These are phyloP conservation scores for Solanum bulbocastanum DNA, from an alignment of 257 asterid genomes.

Conservation along the genomic window DNA sequence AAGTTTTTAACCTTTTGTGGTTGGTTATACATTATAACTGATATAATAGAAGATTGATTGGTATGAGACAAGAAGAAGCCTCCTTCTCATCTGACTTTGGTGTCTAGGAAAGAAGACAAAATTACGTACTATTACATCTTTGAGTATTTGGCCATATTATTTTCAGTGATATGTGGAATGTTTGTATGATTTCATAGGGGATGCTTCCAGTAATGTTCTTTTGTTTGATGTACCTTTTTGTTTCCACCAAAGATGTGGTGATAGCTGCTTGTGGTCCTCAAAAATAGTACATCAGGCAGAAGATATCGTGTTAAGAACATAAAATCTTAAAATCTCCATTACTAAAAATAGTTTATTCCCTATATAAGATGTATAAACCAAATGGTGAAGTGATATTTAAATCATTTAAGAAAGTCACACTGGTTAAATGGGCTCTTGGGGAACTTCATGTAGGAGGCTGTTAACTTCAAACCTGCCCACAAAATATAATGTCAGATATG, in stretches of 20 bases:
- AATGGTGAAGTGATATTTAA: neutral
- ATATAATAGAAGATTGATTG: neutral
- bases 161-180: neutral
- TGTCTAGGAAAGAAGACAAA: neutral
- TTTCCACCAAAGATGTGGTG: neutral
- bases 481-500: neutral
- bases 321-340: neutral
- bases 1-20: neutral
- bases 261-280: neutral
- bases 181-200: neutral
- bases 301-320: neutral
- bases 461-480: neutral
- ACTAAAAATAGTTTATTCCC: neutral
- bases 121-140: neutral
- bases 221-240: neutral
- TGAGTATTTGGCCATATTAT: neutral
- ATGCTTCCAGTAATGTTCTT: neutral
- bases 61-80: neutral
- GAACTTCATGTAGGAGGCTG: neutral
- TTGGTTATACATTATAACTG: neutral
- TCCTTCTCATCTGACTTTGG: neutral
- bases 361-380: neutral
- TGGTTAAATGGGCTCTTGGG: neutral
- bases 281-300: neutral
- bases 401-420: neutral